Base-by-base conservation (phyloP, 768 basidiomycete species). In the Psilocybe subaeruginosa region DNA sequence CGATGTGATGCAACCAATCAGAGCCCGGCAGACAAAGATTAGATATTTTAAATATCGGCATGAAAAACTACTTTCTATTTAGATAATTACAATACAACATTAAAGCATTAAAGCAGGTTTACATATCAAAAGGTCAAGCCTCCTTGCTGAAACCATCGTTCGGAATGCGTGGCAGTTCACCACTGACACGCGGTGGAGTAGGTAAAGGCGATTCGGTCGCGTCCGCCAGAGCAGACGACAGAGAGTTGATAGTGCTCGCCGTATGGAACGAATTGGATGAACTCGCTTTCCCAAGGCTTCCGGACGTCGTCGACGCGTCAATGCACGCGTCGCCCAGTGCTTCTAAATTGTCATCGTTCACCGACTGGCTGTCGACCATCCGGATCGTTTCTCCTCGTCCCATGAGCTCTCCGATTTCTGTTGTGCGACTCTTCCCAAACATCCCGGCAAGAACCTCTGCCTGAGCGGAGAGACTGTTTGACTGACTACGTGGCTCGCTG, bases 401-500 rank as follows among this genome's bases (percentile, higher is more conserved):
- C 73, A 56, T 57, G 60, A 60, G 69, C 64, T 72, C 70, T 29
- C 69, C 70, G 1, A 72, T 60, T 60, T 72, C 70, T 19, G 66
- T 64, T n/a, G 66, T 43, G 23, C 63, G 60, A 5, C 59, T 43
- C 41, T 48, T 69, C 11, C 62, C 67, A 47, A 57, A 68, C 54
- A 66, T 64, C 19, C 62, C 69, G 7, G 69, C 67, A 16, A 77
- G 54, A 48, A 74, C 63, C 54, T 74, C 76, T 9, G 72, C 77
- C 23, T 71, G 69, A 9, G 72, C 71, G 9, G 70, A 66, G 17
- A 77, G 64, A 52, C 77, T 79, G 54, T 73, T 76, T 11, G 70
- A 64, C 30, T 76, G 68, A 61, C 78, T 81, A 27, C 74, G 70
- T 23, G 73, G 69, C 19, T 73, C 77, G 65, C 74, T 74, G 43